These are phyloP conservation scores for Periconia sp. DNA, from an alignment of 2,329 filamentous ascomycete species.

Conservation along the genomic window DNA sequence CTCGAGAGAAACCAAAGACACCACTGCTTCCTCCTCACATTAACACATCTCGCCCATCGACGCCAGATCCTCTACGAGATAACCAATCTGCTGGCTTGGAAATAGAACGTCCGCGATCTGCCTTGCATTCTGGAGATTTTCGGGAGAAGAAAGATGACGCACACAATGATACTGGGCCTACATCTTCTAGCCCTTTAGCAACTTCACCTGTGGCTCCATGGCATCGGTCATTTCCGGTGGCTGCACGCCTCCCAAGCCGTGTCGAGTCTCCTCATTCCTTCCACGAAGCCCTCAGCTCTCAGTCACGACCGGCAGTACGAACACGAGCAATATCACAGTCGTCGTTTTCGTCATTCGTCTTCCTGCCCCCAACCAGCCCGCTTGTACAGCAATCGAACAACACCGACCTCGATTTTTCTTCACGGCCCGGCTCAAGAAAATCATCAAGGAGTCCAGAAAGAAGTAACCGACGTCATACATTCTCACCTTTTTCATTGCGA, in stretches of 20 bases:
- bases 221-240: slow-evolving; percentile 55
- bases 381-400: slow-evolving; percentile 88
- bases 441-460: slow-evolving; percentile 53
- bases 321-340: slow-evolving; percentile 59
- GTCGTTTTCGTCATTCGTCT: slow-evolving; percentile 78
- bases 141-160: slow-evolving; percentile 52
- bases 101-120: slow-evolving; percentile 83
- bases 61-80: slow-evolving; percentile 33
- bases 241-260: slow-evolving; percentile 32
- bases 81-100: slow-evolving; percentile 50
- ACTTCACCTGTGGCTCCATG: slow-evolving; percentile 65
- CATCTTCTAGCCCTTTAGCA: slow-evolving; percentile 32
- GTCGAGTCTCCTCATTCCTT: slow-evolving; percentile 24
- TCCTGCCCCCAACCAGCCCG: slow-evolving; percentile 89
- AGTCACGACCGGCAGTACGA: slow-evolving; percentile 44
- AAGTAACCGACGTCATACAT: slow-evolving; percentile 70
- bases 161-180: slow-evolving; percentile 14
- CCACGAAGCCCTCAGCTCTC: slow-evolving; percentile 17
- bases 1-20: slow-evolving; percentile 35
- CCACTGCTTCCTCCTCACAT: slow-evolving; percentile 46
- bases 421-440: slow-evolving; percentile 45
- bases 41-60: slow-evolving; percentile 37
- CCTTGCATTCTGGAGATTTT: slow-evolving; percentile 69
- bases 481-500: slow-evolving; percentile 67
- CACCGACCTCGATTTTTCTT: slow-evolving; percentile 72